phyloP scores from a whole-genome alignment of 108 stramenopile species.

The Phaeodactylum tricornutum region DNA sequence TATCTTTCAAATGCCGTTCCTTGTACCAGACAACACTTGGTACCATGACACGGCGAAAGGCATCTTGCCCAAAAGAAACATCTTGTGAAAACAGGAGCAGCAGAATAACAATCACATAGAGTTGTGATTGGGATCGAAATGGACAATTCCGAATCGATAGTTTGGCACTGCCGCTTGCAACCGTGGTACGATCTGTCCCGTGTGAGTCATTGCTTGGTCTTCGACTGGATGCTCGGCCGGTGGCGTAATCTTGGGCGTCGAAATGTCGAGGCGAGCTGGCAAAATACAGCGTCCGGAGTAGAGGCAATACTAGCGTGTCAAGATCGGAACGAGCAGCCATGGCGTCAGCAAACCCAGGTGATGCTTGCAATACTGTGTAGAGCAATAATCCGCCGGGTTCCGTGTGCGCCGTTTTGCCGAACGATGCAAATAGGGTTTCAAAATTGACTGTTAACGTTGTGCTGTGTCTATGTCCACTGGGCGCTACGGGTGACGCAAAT shows the following conservation, averaged over 20 bases:
- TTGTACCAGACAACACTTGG: slow-evolving; percentile 62
- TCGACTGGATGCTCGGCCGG: slow-evolving; percentile 1
- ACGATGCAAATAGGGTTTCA: slow-evolving; percentile 55
- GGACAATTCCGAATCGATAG: slow-evolving; percentile 28
- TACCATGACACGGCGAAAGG: slow-evolving; percentile 51
- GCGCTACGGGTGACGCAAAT: background rate
- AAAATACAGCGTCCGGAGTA: slow-evolving; percentile 47
- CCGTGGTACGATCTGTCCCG: no score
- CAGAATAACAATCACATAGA: slow-evolving; percentile 75
- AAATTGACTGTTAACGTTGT: slow-evolving; percentile 65
- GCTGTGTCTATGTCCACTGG: no score
- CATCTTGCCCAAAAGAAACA: slow-evolving; percentile 65
- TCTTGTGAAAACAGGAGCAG: slow-evolving; percentile 77
- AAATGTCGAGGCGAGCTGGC: slow-evolving; percentile 6
- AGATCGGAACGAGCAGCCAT: slow-evolving; percentile 57
- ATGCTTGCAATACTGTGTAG: slow-evolving; percentile 61
- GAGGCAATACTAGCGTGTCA: slow-evolving; percentile 61
- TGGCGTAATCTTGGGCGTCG: background rate
- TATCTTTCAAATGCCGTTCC: slow-evolving; percentile 51
- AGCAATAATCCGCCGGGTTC: slow-evolving; percentile 59
- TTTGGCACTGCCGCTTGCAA: background rate
- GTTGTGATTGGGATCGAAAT: slow-evolving; percentile 68
- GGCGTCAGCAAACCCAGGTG: slow-evolving; percentile 54
- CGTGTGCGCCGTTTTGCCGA: slow-evolving; percentile 52
- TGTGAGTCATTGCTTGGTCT: background rate